Evolutionary conservation across 1,284 basidiomycete species (phyloP).

Genomic region (Testicularia cyperi): DNA sequence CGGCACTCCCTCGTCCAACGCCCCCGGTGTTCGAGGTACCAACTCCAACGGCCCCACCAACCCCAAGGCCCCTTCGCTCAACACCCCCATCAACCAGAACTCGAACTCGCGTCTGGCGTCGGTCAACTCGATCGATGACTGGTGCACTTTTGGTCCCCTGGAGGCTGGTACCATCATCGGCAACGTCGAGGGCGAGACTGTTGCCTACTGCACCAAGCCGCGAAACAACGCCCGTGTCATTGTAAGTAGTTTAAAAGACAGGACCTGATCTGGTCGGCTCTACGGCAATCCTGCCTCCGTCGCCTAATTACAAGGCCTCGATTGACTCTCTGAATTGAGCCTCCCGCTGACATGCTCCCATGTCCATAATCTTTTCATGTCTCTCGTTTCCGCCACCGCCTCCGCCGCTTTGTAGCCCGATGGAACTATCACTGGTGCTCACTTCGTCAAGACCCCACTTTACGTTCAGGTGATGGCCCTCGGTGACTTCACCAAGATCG

Average conservation of each 20-base stretch:
- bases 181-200: slow-evolving; percentile 69
- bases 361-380: too few species aligned
- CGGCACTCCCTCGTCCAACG: slow-evolving; percentile 46
- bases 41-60: slow-evolving; percentile 52
- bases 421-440: slow-evolving; percentile 53
- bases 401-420: slow-evolving; percentile 31
- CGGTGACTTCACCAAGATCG: slow-evolving; percentile 59
- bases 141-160: slow-evolving; percentile 60
- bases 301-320: too few species aligned
- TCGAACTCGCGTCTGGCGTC: slow-evolving; percentile 47
- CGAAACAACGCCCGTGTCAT: slow-evolving; percentile 58
- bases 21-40: slow-evolving; percentile 43
- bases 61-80: slow-evolving; percentile 40
- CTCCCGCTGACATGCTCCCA: too few species aligned
- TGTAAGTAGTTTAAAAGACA: slow-evolving; percentile 17
- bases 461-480: slow-evolving; percentile 63
- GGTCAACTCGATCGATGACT: slow-evolving; percentile 53
- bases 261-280: too few species aligned
- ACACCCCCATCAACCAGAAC: slow-evolving; percentile 56
- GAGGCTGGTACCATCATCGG: slow-evolving; percentile 64
- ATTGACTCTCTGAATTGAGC: too few species aligned
- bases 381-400: not conserved
- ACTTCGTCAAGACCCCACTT: slow-evolving; percentile 56
- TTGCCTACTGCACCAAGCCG: slow-evolving; percentile 71
- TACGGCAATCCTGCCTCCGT: too few species aligned